These are phyloP conservation scores for Isatis lusitanica DNA, from an alignment of 441 rosid species.

Conservation along the genomic window DNA sequence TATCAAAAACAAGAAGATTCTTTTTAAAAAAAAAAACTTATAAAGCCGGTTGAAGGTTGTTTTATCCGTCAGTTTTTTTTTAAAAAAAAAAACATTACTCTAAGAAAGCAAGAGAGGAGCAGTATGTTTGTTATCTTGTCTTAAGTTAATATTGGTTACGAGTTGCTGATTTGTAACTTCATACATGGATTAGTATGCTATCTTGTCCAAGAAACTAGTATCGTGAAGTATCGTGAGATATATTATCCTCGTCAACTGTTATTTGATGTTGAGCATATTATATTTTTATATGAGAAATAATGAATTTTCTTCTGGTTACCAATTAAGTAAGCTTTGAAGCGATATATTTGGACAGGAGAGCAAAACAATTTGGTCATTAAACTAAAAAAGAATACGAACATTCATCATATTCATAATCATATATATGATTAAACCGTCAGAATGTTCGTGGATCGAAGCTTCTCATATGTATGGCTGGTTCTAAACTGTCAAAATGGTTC, in stretches of 20 bases:
- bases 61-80: no score
- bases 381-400: not conserved
- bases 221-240: not conserved
- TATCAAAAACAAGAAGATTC: no score
- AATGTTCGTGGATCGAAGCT: conserved; percentile 3
- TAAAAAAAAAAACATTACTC: no score
- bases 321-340: not conserved
- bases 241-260: not conserved
- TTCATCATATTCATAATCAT: not conserved
- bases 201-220: not conserved
- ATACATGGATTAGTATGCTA: not conserved
- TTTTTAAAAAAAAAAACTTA: no score
- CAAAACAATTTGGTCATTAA: not conserved
- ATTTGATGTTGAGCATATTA: not conserved
- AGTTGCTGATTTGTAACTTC: not conserved
- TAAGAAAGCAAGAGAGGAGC: no score
- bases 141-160: not conserved
- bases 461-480: conserved; percentile 22
- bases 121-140: no score
- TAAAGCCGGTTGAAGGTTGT: no score
- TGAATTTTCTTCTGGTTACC: not conserved
- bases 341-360: not conserved
- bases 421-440: not conserved
- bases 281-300: not conserved
- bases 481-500: conserved; percentile 22